Conservation (phyloP, 2,329 filamentous ascomycete genomes). For the Ophioceras dolichostomum region DNA sequence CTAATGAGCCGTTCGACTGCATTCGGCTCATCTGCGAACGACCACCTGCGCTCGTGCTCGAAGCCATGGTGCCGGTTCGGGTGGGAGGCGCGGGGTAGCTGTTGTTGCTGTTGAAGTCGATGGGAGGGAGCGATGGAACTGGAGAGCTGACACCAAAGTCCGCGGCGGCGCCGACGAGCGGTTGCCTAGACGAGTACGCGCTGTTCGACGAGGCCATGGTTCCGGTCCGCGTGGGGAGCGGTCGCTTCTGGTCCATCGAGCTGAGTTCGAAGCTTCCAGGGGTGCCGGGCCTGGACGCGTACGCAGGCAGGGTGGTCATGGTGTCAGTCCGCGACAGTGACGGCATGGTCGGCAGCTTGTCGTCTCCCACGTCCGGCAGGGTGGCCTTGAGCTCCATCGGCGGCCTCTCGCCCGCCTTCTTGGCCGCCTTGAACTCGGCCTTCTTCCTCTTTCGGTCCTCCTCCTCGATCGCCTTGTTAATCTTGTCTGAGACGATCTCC, state of each 20-base stretch:
- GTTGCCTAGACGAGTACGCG: constrained; percentile 15
- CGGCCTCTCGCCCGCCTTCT: constrained; percentile 40
- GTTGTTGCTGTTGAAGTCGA: constrained; percentile 8
- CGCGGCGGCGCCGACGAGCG: constrained; percentile 17
- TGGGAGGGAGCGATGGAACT: constrained; percentile 9
- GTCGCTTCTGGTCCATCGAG: constrained; percentile 36
- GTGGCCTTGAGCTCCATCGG: constrained; percentile 49
- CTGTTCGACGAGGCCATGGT: constrained; percentile 12
- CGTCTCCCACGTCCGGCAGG: constrained; percentile 40
- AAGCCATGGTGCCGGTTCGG: constrained; percentile 11
- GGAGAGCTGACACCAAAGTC: constrained; percentile 17
- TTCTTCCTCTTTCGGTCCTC: constrained; percentile 51
- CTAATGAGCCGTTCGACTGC: not conserved
- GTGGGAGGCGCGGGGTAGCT: no score
- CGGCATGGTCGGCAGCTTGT: constrained; percentile 47
- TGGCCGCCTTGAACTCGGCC: constrained; percentile 35
- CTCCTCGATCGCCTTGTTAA: constrained; percentile 77
- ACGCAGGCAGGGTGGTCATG: constrained; percentile 47
- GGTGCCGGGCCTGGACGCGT: constrained; percentile 47
- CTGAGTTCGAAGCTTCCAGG: constrained; percentile 39
- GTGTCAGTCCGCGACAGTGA: constrained; percentile 47
- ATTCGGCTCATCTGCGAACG: constrained; percentile 11
- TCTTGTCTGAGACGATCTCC: constrained; percentile 73
- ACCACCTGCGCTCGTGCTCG: constrained; percentile 13
- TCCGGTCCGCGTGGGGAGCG: constrained; percentile 20